Evolutionary conservation across 2,329 filamentous ascomycete genomes (phyloP).

Genomic region (Lizonia empirigonia): DNA sequence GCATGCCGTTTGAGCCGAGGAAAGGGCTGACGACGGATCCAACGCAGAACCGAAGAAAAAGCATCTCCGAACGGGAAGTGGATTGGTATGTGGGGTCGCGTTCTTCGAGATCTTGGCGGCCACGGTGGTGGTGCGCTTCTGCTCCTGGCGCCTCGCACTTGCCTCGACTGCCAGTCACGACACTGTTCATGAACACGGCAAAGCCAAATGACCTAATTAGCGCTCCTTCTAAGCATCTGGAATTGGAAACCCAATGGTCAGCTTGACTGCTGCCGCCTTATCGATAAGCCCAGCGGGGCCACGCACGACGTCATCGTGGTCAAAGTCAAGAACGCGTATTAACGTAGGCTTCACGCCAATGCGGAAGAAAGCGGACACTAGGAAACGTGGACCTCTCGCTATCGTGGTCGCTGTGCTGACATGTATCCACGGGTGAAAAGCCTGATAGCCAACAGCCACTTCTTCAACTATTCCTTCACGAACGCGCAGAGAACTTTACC

Average conservation of each 20-base stretch:
- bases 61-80: not conserved
- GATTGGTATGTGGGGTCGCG: not conserved
- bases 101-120: not conserved
- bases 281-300: conserved; percentile 8
- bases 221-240: not conserved
- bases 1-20: too few species aligned
- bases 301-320: conserved; percentile 16
- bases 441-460: not conserved
- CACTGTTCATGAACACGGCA: not conserved
- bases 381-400: not conserved
- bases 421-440: not conserved
- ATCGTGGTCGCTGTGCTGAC: not conserved
- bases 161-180: not conserved
- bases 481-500: not conserved
- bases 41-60: too few species aligned
- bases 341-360: not conserved
- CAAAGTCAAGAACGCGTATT: not conserved
- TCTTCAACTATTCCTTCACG: not conserved
- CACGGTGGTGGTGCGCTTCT: not conserved
- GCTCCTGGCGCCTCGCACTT: not conserved
- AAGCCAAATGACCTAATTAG: not conserved
- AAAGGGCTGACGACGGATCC: too few species aligned
- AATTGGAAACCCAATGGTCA: too few species aligned
- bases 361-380: conserved; percentile 8
- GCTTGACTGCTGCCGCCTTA: too few species aligned